These are phyloP conservation scores for Pichia ethanolica DNA, from an alignment of 805 yeast species.

Conservation along the genomic window DNA sequence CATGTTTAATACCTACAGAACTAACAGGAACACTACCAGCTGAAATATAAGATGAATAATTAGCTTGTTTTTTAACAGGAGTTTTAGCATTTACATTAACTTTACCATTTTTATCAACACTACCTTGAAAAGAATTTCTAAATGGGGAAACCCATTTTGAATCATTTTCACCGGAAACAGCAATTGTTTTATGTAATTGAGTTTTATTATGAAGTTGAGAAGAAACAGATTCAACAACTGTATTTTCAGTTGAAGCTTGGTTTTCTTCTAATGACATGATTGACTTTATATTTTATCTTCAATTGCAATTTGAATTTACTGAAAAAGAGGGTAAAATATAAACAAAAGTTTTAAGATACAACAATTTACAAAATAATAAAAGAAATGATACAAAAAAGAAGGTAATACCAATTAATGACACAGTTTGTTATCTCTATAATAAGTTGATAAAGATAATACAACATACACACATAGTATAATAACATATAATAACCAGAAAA, in stretches of 20 bases:
- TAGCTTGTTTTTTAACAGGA: slow-evolving; percentile 6
- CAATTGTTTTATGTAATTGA: slow-evolving; percentile 7
- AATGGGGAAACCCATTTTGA: slow-evolving; percentile 25
- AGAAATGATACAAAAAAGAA: too few species aligned
- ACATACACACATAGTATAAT: too few species aligned
- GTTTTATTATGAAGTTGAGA: not conserved
- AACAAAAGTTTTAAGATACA: too few species aligned
- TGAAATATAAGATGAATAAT: slow-evolving; percentile 4
- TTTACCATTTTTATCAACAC: not conserved
- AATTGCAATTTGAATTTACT: too few species aligned
- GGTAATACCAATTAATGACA: too few species aligned
- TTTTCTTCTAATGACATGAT: not conserved
- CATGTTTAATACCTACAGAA: not conserved
- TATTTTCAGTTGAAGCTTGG: too few species aligned
- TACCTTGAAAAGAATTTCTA: slow-evolving; percentile 10
- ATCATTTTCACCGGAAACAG: not conserved
- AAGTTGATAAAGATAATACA: too few species aligned
- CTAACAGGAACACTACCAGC: slow-evolving; percentile 5
- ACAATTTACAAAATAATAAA: too few species aligned
- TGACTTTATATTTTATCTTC: not conserved
- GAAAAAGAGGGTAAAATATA: too few species aligned
- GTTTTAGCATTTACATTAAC: not conserved
- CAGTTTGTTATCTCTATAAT: too few species aligned
- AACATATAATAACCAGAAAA: too few species aligned
- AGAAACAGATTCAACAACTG: not conserved